Evolutionary conservation across 2,329 filamentous ascomycete genomes (phyloP).

Genomic region (Aspergillus fijiensis): DNA sequence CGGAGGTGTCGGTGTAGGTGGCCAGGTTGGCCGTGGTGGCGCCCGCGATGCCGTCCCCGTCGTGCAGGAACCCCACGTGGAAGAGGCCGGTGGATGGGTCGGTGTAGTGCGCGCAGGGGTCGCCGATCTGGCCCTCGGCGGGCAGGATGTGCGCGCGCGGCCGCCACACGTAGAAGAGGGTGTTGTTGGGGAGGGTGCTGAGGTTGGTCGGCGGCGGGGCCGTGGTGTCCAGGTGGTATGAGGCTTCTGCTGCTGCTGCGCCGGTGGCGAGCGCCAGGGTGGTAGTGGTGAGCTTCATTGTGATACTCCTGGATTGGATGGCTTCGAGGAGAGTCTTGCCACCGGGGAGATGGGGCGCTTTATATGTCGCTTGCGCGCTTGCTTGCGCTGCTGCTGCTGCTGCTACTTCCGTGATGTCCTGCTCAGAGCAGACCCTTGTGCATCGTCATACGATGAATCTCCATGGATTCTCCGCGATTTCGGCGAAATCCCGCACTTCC

Average conservation of each 20-base stretch:
- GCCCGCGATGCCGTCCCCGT: conserved; percentile 16
- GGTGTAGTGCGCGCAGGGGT: conserved; percentile 21
- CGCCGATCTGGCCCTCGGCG: conserved; percentile 18
- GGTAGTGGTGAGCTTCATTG: background rate
- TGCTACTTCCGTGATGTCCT: too few relatives aligned
- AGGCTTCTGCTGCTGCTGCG: background rate
- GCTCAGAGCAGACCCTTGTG: too few relatives aligned
- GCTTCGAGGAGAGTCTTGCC: too few relatives aligned
- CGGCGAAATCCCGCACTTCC: background rate
- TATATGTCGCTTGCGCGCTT: background rate
- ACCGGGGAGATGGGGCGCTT: background rate
- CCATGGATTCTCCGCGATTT: background rate
- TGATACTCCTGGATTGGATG: background rate
- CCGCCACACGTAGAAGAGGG: conserved; percentile 22
- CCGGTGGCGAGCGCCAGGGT: background rate
- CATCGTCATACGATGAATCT: background rate
- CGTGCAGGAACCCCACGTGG: conserved; percentile 21
- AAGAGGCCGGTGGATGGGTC: conserved; percentile 21
- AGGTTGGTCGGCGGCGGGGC: conserved; percentile 15
- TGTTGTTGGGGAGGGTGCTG: conserved; percentile 14
- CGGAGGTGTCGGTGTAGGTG: conserved; percentile 18
- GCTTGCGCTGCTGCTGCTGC: background rate
- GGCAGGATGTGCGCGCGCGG: conserved; percentile 20
- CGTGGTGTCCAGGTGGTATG: background rate
- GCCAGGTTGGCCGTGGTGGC: conserved; percentile 19